Evolutionary conservation across 2,329 filamentous ascomycete species (phyloP), one percentile per base, ranked within the genome.

Genomic region (Arthrinium phaeospermum): DNA sequence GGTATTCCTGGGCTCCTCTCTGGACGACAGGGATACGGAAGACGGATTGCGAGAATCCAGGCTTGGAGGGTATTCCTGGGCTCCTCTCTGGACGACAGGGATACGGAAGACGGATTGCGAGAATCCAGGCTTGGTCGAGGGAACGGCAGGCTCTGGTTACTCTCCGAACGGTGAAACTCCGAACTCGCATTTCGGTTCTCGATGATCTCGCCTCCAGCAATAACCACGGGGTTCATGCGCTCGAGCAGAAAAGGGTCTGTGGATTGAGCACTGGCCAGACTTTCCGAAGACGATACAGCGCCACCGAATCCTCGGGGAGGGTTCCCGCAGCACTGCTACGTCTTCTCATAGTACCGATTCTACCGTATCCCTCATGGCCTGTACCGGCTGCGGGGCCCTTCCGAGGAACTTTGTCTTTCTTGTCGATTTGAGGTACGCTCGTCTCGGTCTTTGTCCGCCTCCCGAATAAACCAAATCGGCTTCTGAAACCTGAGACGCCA

Each of bases 301-400:
- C 83, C 85, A 16, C 81, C 79, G 27, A 85, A 84, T 37, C 83
- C 86, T n/a, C 84, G 85, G 3, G 81, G 79, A 34, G 84, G 76
- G 73, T 85, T 88, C 10, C 83, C 27, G 86, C 83, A 77, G 89
- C 91, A 73, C 88, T 89, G 77, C 91, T 94, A 71, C 92, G 89
- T 44, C 92, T 88, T 72, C 91, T 89, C 44, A 85, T 77, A 6
- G 87, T 84, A 3, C 91, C 90, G 71, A 94, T 85, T 71, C 88
- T 89, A 0, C 92, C 92, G 77, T 96, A 95, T 1, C 93, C 93
- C 83, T 98, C 96, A 78, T 98, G 95, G 0, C 96, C 96, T 49
- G 96, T 98, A n/a, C 96, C 96, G 53, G 96, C 96, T 22, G 89
- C 90, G 30, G 96, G 96, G 0, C 96, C 95, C 81, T 94, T 96